These are phyloP conservation scores for Calocera viscosa DNA, from an alignment of 768 basidiomycete species.

Conservation along the genomic window DNA sequence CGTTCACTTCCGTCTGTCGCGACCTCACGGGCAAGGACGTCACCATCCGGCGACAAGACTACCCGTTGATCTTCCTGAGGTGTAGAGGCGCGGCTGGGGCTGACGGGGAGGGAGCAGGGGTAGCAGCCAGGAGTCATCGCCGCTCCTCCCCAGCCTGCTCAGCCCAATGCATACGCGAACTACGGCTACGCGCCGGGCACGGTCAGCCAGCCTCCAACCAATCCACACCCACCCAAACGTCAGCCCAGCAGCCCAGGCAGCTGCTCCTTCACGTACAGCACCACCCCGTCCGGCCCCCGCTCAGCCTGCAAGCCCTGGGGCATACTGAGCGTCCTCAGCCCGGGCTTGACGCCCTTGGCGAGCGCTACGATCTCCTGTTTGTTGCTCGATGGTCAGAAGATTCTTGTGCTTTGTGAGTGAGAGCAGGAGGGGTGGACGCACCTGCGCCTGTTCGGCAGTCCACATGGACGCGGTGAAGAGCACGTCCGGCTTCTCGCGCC, in stretches of 20 bases:
- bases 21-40: constrained; percentile 95
- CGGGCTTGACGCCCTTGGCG: constrained; percentile 22
- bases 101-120: neutral
- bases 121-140: neutral
- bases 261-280: constrained; percentile 22
- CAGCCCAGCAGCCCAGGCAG: too few relatives aligned
- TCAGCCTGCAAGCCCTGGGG: constrained; percentile 24
- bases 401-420: too few relatives aligned
- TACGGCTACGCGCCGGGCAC: too few relatives aligned
- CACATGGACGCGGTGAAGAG: constrained; percentile 16
- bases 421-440: too few relatives aligned
- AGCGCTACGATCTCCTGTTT: constrained; percentile 22
- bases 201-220: too few relatives aligned
- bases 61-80: neutral
- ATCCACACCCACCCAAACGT: too few relatives aligned
- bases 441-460: constrained; percentile 22
- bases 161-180: too few relatives aligned
- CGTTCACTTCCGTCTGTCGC: constrained; percentile 94
- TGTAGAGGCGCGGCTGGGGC: neutral
- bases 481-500: neutral
- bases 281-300: constrained; percentile 22
- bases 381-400: constrained; percentile 10
- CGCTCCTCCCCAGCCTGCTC: too few relatives aligned
- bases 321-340: constrained; percentile 22
- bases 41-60: constrained; percentile 37